Percentiles rank a stretch among this genome's conserved stretches.
Evolutionary conservation across 2,329 filamentous ascomycete genomes (phyloP).

Genomic region (Exophiala viscosa): DNA sequence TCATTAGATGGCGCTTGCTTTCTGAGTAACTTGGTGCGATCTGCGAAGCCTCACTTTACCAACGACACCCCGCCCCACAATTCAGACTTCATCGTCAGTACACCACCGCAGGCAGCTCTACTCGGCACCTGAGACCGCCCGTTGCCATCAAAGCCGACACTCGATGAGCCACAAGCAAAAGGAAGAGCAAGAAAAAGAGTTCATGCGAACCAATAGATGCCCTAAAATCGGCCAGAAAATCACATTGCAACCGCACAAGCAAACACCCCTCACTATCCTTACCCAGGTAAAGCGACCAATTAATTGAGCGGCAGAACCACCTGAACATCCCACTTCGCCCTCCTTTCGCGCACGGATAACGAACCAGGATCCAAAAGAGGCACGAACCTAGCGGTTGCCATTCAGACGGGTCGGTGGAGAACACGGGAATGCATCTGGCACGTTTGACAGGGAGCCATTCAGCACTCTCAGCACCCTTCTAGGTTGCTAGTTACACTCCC

Average conservation of each 20-base stretch:
- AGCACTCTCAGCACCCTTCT: not conserved
- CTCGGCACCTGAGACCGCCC: too few species aligned
- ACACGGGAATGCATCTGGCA: constrained; percentile 14
- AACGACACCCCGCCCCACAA: too few species aligned
- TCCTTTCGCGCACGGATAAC: not conserved
- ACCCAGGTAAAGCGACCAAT: constrained; percentile 7
- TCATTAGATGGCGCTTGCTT: not conserved
- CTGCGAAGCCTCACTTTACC: not conserved
- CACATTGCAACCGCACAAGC: constrained; percentile 3
- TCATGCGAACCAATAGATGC: constrained; percentile 22
- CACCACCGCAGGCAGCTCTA: too few species aligned
- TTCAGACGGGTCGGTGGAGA: constrained; percentile 16
- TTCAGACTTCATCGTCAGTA: too few species aligned
- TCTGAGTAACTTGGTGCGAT: not conserved
- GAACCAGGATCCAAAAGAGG: constrained; percentile 11
- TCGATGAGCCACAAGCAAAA: not conserved
- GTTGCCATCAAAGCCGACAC: too few species aligned
- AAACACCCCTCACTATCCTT: constrained; percentile 8
- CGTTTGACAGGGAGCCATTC: constrained; percentile 6
- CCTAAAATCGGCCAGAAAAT: not conserved
- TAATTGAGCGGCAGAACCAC: not conserved
- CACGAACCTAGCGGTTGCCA: constrained; percentile 25
- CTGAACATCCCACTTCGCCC: not conserved
- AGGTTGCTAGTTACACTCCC: too few species aligned
- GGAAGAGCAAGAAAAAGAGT: not conserved